Conservation (phyloP, 768 basidiomycete species). For the Phanerochaete sordida region DNA sequence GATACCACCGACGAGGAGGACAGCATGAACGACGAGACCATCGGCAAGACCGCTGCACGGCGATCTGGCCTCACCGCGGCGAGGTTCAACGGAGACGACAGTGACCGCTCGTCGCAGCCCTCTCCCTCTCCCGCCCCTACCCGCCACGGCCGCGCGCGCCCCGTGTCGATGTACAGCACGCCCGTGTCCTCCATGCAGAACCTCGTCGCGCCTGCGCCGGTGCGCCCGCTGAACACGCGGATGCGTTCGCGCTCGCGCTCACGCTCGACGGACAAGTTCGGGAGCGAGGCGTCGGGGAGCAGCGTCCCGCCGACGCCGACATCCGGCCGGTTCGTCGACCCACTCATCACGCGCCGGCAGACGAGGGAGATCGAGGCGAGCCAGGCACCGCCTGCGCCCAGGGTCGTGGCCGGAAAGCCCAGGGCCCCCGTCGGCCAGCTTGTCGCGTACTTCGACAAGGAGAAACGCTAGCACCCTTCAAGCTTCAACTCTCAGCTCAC, state of each 20-base stretch:
- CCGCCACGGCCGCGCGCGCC: conserved; percentile 35
- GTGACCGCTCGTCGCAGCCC: conserved; percentile 22
- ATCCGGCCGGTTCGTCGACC: conserved; percentile 69
- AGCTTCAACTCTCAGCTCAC: neutral
- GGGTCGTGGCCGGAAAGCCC: conserved; percentile 37
- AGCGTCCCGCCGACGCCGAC: conserved; percentile 24
- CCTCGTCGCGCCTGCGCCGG: conserved; percentile 23
- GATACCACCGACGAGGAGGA: conserved; percentile 31
- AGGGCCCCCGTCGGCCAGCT: conserved; percentile 76
- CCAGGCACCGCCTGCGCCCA: conserved; percentile 41
- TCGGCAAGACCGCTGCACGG: conserved; percentile 48
- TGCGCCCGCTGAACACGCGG: conserved; percentile 28
- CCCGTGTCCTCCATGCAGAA: conserved; percentile 17
- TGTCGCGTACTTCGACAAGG: conserved; percentile 77
- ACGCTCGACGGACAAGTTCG: conserved; percentile 30
- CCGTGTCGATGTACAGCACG: conserved; percentile 55
- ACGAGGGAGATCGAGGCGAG: conserved; percentile 40
- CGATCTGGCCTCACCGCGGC: conserved; percentile 15
- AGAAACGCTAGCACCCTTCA: conserved; percentile 11
- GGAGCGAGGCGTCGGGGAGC: conserved; percentile 16
- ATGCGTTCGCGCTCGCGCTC: conserved; percentile 32
- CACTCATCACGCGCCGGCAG: conserved; percentile 66
- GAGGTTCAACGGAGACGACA: conserved; percentile 29
- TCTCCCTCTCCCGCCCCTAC: conserved; percentile 25
- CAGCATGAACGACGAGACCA: conserved; percentile 50